phyloP scores from a whole-genome alignment of 2,329 filamentous ascomycete genomes.

The Trichoderma sp. region DNA sequence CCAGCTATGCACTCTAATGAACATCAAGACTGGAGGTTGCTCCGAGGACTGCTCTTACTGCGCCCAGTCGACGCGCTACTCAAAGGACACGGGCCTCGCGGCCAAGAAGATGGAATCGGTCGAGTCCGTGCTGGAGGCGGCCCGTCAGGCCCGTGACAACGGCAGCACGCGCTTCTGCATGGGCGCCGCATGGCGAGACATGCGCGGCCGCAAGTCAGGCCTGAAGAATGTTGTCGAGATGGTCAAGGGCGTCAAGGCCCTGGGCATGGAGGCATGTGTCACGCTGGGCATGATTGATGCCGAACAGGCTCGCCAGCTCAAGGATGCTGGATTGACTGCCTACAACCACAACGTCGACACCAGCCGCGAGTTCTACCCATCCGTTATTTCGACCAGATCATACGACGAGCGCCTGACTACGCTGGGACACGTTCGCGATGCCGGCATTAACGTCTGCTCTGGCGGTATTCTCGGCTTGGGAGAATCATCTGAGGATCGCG shows the following conservation, averaged over 20 bases:
- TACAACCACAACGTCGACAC: slow-evolving; percentile 97
- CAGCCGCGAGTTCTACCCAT: slow-evolving; percentile 82
- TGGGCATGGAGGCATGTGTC: slow-evolving; percentile 92
- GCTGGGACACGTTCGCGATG: slow-evolving; percentile 74
- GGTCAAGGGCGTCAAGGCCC: slow-evolving; percentile 73
- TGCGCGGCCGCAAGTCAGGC: slow-evolving; percentile 83
- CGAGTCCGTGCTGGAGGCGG: slow-evolving; percentile 75
- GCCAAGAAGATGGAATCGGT: slow-evolving; percentile 77
- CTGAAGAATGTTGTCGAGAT: slow-evolving; percentile 82
- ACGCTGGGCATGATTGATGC: slow-evolving; percentile 89
- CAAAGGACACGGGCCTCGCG: slow-evolving; percentile 71
- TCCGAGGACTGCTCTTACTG: slow-evolving; percentile 93
- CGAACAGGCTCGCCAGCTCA: slow-evolving; percentile 76
- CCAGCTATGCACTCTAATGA: slow-evolving; percentile 92
- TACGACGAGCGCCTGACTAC: slow-evolving; percentile 87
- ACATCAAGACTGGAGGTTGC: slow-evolving; percentile 93
- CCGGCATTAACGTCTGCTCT: slow-evolving; percentile 86
- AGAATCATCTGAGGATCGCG: slow-evolving; percentile 73
- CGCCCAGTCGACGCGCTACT: slow-evolving; percentile 80
- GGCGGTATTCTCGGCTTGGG: slow-evolving; percentile 85
- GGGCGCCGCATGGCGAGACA: slow-evolving; percentile 91
- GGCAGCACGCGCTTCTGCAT: slow-evolving; percentile 92
- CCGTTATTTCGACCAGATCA: slow-evolving; percentile 77
- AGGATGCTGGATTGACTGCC: slow-evolving; percentile 78
- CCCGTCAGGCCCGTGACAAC: slow-evolving; percentile 73